Evolutionary conservation across 2,329 filamentous ascomycete species (phyloP).

Genomic region (Scolecobasidium constrictum): DNA sequence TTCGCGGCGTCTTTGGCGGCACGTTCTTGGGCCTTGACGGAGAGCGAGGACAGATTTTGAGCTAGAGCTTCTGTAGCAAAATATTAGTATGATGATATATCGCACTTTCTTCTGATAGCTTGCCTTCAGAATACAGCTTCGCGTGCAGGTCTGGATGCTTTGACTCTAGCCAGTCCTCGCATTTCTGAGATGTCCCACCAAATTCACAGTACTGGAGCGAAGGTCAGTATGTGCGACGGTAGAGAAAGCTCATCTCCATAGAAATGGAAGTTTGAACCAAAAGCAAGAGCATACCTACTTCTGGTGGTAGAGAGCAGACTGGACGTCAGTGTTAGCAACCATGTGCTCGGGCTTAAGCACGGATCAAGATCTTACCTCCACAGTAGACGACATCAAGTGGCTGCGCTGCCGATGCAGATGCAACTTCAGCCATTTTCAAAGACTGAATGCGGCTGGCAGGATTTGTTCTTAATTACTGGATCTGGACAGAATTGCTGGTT

Average conservation of each 20-base stretch:
- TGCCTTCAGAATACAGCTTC: slow-evolving; percentile 77
- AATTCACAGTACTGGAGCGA: slow-evolving; percentile 86
- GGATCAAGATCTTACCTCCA: slow-evolving; percentile 10
- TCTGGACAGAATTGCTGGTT: no score
- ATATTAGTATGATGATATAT: slow-evolving; percentile 4
- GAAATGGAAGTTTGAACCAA: slow-evolving; percentile 4
- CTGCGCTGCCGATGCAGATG: not conserved
- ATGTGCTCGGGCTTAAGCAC: not conserved
- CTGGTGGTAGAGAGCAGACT: slow-evolving; percentile 57
- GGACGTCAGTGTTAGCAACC: slow-evolving; percentile 16
- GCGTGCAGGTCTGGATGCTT: slow-evolving; percentile 64
- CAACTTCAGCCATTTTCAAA: slow-evolving; percentile 8
- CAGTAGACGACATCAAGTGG: slow-evolving; percentile 11
- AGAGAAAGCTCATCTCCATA: no score
- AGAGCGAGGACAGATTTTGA: slow-evolving; percentile 75
- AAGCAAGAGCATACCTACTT: slow-evolving; percentile 42
- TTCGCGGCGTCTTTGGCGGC: slow-evolving; percentile 94
- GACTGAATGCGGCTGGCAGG: no score
- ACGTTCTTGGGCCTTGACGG: slow-evolving; percentile 83
- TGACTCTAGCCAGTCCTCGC: slow-evolving; percentile 85
- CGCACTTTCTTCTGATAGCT: not conserved
- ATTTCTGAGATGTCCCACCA: slow-evolving; percentile 91
- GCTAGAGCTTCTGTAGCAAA: slow-evolving; percentile 48
- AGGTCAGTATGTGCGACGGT: slow-evolving; percentile 13
- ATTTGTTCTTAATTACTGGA: no score